Conservation (phyloP, 352 stramenopile species). For the Thraustotheca clavata region DNA sequence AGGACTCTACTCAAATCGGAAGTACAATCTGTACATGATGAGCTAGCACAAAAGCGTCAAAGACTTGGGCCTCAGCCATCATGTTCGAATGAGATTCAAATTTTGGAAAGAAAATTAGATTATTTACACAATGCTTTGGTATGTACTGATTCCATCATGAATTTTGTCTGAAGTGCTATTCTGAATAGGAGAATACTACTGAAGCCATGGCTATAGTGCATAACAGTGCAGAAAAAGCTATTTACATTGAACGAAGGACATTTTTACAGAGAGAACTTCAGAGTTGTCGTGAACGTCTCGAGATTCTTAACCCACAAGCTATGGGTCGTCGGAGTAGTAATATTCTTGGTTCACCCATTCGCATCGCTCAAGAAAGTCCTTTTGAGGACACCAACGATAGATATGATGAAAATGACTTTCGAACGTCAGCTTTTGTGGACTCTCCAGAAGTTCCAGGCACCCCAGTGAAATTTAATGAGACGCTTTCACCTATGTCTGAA, state of each 20-base stretch:
- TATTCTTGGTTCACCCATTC: constrained; percentile 7
- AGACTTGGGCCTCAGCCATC: not conserved
- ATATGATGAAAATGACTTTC: constrained; percentile 6
- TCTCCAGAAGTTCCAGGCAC: not conserved
- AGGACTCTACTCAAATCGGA: constrained; percentile 17
- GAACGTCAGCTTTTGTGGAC: not conserved
- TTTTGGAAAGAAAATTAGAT: constrained; percentile 1
- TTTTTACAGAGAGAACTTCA: constrained; percentile 13
- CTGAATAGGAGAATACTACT: not conserved
- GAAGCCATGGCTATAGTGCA: not conserved
- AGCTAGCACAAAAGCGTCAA: not conserved
- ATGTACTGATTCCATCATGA: not conserved
- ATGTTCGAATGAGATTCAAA: not conserved
- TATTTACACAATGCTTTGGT: constrained; percentile 10
- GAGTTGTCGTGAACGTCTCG: not conserved
- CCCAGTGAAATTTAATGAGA: constrained; percentile 10
- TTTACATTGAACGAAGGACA: not conserved
- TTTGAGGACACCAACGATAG: constrained; percentile 4
- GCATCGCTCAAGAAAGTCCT: not conserved
- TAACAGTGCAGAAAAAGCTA: not conserved
- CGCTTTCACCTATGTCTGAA: not conserved
- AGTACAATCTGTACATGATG: constrained; percentile 13
- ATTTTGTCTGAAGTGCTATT: not conserved
- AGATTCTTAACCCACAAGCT: not conserved
- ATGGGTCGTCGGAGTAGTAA: not conserved